These are phyloP conservation scores for Cladobotryum mycophilum DNA, from an alignment of 2,329 filamentous ascomycete genomes.

Conservation along the genomic window DNA sequence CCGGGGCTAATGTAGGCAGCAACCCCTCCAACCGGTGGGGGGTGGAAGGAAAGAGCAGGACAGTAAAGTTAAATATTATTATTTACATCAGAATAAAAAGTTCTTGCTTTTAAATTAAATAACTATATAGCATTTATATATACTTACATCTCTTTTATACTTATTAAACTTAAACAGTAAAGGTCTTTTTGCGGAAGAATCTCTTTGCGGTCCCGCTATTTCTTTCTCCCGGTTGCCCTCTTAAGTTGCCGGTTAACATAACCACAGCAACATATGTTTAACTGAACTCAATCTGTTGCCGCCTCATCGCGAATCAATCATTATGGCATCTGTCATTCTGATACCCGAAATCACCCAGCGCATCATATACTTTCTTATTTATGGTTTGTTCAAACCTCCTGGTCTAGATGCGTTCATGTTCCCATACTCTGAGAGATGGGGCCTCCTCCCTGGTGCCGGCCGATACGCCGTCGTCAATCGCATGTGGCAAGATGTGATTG, in stretches of 20 bases:
- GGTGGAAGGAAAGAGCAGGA: too few species aligned
- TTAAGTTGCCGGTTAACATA: not conserved
- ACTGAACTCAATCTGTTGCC: not conserved
- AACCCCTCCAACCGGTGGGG: too few species aligned
- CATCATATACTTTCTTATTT: not conserved
- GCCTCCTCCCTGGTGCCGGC: not conserved
- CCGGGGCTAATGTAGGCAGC: too few species aligned
- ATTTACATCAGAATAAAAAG: too few species aligned
- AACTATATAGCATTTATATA: too few species aligned
- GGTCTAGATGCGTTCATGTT: not conserved
- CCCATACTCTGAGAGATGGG: not conserved
- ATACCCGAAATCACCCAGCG: not conserved
- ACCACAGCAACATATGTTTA: not conserved
- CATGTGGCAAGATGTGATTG: not conserved
- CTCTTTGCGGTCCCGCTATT: too few species aligned
- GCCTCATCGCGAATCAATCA: not conserved
- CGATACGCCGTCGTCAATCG: not conserved
- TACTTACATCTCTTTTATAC: too few species aligned
- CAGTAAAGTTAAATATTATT: too few species aligned
- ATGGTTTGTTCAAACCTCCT: not conserved
- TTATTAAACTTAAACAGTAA: too few species aligned
- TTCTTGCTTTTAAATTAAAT: too few species aligned
- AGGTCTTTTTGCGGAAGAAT: too few species aligned
- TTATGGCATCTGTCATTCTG: not conserved
- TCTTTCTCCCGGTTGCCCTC: too few species aligned